Base-by-base conservation (phyloP, 306 rosid species). In the Sindora glabra region DNA sequence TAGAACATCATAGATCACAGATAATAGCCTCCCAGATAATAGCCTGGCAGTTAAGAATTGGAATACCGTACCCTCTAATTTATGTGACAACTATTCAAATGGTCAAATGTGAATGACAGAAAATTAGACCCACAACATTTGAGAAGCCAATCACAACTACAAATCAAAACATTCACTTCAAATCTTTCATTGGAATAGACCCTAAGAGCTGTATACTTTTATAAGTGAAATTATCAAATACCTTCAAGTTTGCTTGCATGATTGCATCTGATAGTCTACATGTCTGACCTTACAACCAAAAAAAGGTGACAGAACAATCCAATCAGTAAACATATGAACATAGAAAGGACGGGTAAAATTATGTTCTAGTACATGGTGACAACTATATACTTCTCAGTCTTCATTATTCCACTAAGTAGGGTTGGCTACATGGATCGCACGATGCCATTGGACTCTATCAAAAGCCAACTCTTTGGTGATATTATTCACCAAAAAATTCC, bases 271-370 rank as follows among this genome's bases (percentile, higher is more conserved):
- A 62, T 11, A 69, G 68, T 47, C 56, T 82, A 48, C 33, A 56
- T 33, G 72, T 59, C 89, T 86, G 69, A 75, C 72, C 79, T 64
- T 65, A 59, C 55, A n/a, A 62, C 50, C 69, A 66, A 62, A 42
- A 68, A 55, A 17, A 57, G 58, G 67, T 39, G 40, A 29, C 27
- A 44, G 25, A 46, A 67, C 5, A 65, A 16, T 25, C 21, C 30
- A 55, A 63, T 71, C 38, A 63, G 71, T 38, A 47, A 53, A 29
- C 30, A 48, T 26, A 32, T 51, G 33, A 17, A 25, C 59, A 18
- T 40, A 65, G 15, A 46, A 38, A 65, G 29, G 29, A 24, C 33
- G 27, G 25, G 19, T 24, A 8, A 15, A 56, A 63, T 9, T 37
- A 19, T 26, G 41, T 36, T 29, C 57, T 34, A 14, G 19, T 29